Percentiles rank a stretch among this genome's conserved stretches.
Evolutionary conservation across 371 early-diverging fungal species (phyloP).

Genomic region (Mortierella sp.): DNA sequence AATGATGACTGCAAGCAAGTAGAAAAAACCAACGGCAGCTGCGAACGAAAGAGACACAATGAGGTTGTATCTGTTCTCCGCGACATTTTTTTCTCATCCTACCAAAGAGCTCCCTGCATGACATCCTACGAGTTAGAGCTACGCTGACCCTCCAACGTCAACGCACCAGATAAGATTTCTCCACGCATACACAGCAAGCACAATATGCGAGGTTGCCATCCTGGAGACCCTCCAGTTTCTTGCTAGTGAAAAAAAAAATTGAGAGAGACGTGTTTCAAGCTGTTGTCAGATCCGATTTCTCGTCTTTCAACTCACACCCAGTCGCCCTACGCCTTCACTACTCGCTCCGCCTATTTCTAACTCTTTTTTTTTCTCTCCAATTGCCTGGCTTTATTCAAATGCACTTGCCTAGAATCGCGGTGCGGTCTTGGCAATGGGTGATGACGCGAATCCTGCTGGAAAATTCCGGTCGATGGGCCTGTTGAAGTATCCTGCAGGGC

Average conservation of each 20-base stretch:
- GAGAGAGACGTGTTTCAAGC: background rate
- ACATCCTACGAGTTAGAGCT: background rate
- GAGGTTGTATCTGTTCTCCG: background rate
- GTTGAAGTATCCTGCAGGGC: background rate
- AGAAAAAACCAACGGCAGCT: background rate
- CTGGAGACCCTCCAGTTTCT: background rate
- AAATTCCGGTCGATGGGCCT: background rate
- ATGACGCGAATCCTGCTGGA: conserved; percentile 4
- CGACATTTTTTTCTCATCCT: background rate
- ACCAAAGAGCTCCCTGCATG: conserved; percentile 11
- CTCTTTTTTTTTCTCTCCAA: background rate
- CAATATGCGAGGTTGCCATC: background rate
- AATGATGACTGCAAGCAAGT: background rate
- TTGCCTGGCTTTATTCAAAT: background rate
- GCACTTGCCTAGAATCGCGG: background rate
- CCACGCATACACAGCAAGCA: background rate
- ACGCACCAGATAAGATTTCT: background rate
- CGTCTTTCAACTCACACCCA: background rate
- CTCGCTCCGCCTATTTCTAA: background rate
- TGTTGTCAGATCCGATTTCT: conserved; percentile 4
- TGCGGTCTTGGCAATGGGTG: background rate
- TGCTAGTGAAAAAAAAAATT: background rate
- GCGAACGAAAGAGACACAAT: background rate
- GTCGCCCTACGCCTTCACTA: background rate
- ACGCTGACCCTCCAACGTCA: background rate